phyloP scores from a whole-genome alignment of 176 grass and related monocot species.

The Aegilops speltoides region DNA sequence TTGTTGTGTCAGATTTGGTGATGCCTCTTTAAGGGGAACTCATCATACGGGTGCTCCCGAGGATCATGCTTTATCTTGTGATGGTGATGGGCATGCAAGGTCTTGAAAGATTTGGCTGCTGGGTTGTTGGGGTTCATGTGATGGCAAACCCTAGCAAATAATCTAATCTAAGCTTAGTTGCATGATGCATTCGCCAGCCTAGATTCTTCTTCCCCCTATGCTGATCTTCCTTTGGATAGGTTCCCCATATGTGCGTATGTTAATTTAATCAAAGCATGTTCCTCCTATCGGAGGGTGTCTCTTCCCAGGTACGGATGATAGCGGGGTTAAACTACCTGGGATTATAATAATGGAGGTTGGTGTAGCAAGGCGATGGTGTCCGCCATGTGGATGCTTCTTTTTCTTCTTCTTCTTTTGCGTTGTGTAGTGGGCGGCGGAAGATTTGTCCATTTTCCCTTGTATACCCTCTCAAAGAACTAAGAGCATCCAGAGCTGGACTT shows the following conservation, averaged over 20 bases:
- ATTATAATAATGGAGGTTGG: conserved; percentile 19
- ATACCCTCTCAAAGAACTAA: no score
- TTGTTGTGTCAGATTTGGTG: conserved; percentile 25
- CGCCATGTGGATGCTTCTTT: conserved; percentile 1
- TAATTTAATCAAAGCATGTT: conserved; percentile 36
- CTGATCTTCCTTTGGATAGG: conserved; percentile 46
- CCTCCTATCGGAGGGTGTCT: conserved; percentile 14
- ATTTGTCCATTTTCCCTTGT: neutral
- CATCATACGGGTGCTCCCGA: conserved; percentile 44
- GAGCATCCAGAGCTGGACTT: no score
- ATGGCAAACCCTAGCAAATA: conserved; percentile 46
- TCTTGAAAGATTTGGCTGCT: conserved; percentile 53
- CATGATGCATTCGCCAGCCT: conserved; percentile 32
- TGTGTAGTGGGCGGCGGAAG: neutral
- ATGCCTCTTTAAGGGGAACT: conserved; percentile 54
- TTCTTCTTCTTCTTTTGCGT: no score
- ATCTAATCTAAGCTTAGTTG: neutral
- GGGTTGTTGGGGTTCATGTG: conserved; percentile 80
- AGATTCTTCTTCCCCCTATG: conserved; percentile 44
- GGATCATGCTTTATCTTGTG: conserved; percentile 49
- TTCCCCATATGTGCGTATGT: conserved; percentile 21
- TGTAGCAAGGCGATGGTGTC: conserved; percentile 13
- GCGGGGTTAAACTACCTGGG: neutral
- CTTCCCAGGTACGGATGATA: conserved; percentile 31
- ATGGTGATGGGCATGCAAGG: conserved; percentile 44